Percentiles rank a stretch among this genome's conserved stretches.
Evolutionary conservation across 108 stramenopile genomes (phyloP).

Genomic region (Stephanodiscus minutulus): DNA sequence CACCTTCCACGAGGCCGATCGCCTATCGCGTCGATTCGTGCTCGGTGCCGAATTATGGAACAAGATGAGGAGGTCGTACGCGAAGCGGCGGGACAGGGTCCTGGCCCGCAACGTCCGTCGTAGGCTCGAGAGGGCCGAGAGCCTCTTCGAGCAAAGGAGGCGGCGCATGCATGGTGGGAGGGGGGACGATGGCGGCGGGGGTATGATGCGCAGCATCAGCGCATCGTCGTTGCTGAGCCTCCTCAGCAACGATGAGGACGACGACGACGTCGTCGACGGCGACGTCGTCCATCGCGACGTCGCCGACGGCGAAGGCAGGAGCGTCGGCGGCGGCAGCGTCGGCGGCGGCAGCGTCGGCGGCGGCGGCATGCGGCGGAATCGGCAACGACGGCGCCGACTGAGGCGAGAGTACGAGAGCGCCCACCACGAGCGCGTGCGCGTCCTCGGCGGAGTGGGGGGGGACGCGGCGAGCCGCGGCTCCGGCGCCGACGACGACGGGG

Average conservation of each 20-base stretch:
- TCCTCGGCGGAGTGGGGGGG: constrained; percentile 24
- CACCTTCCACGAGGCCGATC: constrained; percentile 57
- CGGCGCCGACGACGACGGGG: neutral
- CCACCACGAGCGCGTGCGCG: constrained; percentile 50
- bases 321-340: neutral
- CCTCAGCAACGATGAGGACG: neutral
- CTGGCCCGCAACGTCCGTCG: constrained; percentile 43
- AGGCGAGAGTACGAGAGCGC: constrained; percentile 35
- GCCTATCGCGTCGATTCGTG: constrained; percentile 46
- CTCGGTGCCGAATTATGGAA: constrained; percentile 47
- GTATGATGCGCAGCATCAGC: constrained; percentile 38
- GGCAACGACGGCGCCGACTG: constrained; percentile 8
- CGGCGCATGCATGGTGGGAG: neutral
- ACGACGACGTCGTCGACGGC: neutral
- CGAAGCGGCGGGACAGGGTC: constrained; percentile 31
- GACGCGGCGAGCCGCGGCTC: neutral
- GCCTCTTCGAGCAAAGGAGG: constrained; percentile 59
- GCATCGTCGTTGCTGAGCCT: constrained; percentile 29
- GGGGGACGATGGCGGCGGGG: constrained; percentile 12
- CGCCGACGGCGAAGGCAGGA: constrained; percentile 4
- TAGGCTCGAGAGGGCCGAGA: constrained; percentile 54
- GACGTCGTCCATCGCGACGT: constrained; percentile 10
- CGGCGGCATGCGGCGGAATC: constrained; percentile 15
- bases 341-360: neutral
- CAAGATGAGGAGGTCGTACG: constrained; percentile 34